Evolutionary conservation across 2,329 filamentous ascomycete genomes (phyloP), one percentile per base, ranked within the genome.

Genomic region (Immersiporthe knoxdaviesiana): DNA sequence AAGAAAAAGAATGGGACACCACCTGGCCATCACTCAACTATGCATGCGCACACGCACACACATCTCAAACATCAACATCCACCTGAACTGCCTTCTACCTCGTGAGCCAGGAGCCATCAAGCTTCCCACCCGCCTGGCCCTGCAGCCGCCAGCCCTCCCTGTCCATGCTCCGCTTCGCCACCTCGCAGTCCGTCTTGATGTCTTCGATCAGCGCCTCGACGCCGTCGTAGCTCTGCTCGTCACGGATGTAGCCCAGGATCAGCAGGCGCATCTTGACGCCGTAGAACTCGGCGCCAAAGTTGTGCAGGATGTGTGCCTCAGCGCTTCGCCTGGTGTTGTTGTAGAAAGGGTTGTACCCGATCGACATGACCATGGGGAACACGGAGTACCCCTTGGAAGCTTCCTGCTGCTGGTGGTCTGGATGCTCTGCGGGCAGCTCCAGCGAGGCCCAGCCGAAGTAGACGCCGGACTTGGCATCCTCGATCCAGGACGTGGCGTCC

Each of bases 291-390:
- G 84, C 82, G 1, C 81, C 79, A 78, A 97, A 97, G 58, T 84
- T 79, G 76, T 93, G 90, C 79, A 99, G 87, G 67, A 99, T 87
- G 81, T 97, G 94, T 68, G 97, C 94, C 84, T 97, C 94, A 77
- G 96, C 94, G 72, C 88, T 93, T 72, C 93, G 90, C 61, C 92
- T 89, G 5, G 87, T 90, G 84, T 99, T 98, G 79, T 94, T 94
- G 86, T 97, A 99, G 82, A 94, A 98, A 0, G 96, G 96, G 81
- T 98, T 99, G 87, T 94, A 98, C 59, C 96, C 96, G 73, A 97
- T 95, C 71, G 90, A 93, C 90, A 97, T 92, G 73, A 97, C 94
- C 87, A 97, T 96, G 1, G 93, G 93, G 79, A 91, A 93, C 68
- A 96, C 83, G 59, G 61, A 71, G 72, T 72, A 78, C 72, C 47